A percentile compares a stretch with the other conserved stretches of the same genome.
These are phyloP conservation scores for Talaromyces sp. DNA, from an alignment of 2,329 filamentous ascomycete species.

Conservation along the genomic window DNA sequence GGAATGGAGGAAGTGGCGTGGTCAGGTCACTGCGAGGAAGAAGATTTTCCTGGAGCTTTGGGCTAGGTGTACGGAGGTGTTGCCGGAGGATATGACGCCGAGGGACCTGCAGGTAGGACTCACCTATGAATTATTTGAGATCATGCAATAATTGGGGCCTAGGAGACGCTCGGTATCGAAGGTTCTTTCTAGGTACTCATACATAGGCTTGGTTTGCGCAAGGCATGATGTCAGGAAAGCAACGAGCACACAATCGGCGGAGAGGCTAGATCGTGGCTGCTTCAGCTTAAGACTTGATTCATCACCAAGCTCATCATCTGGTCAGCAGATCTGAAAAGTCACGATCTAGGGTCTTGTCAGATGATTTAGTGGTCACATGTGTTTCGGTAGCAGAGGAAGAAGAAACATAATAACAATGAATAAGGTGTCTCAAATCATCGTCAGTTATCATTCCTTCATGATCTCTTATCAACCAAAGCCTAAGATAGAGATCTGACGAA, in stretches of 20 bases:
- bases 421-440: not conserved
- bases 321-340: constrained; percentile 2
- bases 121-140: not conserved
- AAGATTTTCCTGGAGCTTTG: constrained; percentile 53
- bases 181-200: constrained; percentile 5
- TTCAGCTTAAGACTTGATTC: not conserved
- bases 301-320: not conserved
- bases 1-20: constrained; percentile 48
- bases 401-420: not conserved
- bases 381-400: not conserved
- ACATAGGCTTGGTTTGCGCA: too few species aligned
- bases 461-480: not conserved
- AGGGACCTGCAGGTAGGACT: constrained; percentile 49
- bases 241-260: not conserved
- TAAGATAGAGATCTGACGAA: not conserved
- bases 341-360: not conserved
- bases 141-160: not conserved
- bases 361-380: constrained; percentile 4
- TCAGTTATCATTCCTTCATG: not conserved
- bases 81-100: constrained; percentile 47
- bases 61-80: constrained; percentile 46
- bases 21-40: constrained; percentile 40
- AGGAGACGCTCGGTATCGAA: constrained; percentile 17
- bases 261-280: not conserved
- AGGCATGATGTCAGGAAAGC: not conserved